Conservation (phyloP, 441 rosid genomes). For the Adansonia madagascariensis region DNA sequence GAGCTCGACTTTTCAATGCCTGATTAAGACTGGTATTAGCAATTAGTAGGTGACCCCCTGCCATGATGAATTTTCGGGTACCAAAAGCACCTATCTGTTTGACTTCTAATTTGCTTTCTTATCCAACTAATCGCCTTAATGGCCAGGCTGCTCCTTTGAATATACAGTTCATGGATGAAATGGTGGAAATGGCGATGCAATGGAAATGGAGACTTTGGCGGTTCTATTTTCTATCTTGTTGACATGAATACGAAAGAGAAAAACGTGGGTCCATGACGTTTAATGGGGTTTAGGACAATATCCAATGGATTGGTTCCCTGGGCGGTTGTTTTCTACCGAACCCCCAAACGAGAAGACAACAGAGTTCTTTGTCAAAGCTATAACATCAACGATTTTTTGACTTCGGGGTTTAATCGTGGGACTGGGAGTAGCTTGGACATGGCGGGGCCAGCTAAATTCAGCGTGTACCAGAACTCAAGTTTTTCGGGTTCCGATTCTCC, state of each 20-base stretch:
- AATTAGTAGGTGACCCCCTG: neutral
- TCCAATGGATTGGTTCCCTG: neutral
- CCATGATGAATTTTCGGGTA: neutral
- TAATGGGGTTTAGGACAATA: neutral
- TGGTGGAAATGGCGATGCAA: neutral
- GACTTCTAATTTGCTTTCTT: slow-evolving; percentile 5
- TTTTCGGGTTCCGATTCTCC: neutral
- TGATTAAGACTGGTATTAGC: neutral
- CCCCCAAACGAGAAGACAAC: slow-evolving; percentile 25
- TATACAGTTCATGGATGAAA: too few relatives aligned
- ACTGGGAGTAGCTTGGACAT: neutral
- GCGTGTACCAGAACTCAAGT: neutral
- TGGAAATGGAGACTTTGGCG: neutral
- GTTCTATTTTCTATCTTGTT: neutral
- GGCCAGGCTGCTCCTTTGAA: neutral
- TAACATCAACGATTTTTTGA: neutral
- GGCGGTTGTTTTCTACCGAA: neutral
- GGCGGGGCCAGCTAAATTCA: neutral
- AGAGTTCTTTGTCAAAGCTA: slow-evolving; percentile 21
- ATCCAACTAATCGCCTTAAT: neutral
- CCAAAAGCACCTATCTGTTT: neutral
- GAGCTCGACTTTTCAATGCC: slow-evolving; percentile 17
- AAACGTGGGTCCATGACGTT: neutral
- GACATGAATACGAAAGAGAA: neutral
- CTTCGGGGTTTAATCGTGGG: neutral